phyloP scores from a whole-genome alignment of 345 rosid genomes.

The Acer negundo region DNA sequence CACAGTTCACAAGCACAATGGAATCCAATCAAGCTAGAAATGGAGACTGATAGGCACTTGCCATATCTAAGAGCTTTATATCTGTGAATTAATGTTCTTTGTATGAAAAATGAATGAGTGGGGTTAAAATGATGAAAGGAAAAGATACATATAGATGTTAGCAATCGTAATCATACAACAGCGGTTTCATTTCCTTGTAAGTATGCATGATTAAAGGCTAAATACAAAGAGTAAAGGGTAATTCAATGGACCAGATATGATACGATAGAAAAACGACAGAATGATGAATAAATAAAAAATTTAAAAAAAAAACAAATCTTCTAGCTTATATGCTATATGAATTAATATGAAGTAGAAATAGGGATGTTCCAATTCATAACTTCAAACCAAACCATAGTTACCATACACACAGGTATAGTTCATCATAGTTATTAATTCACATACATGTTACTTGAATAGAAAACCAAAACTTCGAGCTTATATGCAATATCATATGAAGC shows the following conservation, averaged over 20 bases:
- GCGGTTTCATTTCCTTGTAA: background rate
- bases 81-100: background rate
- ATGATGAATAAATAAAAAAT: too few relatives aligned
- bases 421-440: background rate
- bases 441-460: background rate
- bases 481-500: background rate
- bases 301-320: background rate
- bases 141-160: background rate
- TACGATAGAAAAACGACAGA: background rate
- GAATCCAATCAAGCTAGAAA: background rate
- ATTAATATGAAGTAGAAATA: background rate
- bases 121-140: background rate
- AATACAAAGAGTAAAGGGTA: background rate
- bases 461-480: background rate
- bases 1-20: background rate
- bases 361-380: background rate
- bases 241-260: background rate
- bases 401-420: background rate
- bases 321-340: background rate
- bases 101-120: background rate
- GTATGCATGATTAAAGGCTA: background rate
- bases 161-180: background rate
- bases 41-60: background rate
- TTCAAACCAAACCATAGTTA: too few relatives aligned
- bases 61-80: too few relatives aligned